Percentiles rank a stretch among this genome's conserved stretches.
These are phyloP conservation scores for Cyberlindnera xylosilytica DNA, from an alignment of 805 yeast species.

Conservation along the genomic window DNA sequence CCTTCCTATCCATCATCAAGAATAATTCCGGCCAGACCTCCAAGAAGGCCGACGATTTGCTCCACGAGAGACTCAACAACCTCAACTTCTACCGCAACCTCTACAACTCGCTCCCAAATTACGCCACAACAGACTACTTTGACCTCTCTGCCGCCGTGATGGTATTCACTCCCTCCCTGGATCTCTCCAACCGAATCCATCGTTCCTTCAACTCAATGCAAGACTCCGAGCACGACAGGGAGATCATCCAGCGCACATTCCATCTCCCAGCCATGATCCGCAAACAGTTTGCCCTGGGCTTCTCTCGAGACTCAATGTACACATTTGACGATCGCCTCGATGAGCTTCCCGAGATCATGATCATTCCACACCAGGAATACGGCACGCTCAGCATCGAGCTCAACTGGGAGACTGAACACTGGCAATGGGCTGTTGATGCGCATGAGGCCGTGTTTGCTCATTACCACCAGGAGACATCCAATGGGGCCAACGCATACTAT, in stretches of 20 bases:
- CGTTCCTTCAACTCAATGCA: constrained; percentile 27
- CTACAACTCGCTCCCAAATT: constrained; percentile 39
- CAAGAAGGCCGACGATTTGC: no score
- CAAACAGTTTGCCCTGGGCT: constrained; percentile 10
- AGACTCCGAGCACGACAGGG: constrained; percentile 50
- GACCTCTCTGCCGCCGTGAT: constrained; percentile 52
- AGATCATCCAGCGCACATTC: constrained; percentile 35
- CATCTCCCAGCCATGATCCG: constrained; percentile 9
- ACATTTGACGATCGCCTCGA: no score
- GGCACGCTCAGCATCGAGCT: no score
- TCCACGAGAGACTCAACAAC: no score
- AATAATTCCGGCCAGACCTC: not conserved
- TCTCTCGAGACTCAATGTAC: no score
- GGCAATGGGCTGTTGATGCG: constrained; percentile 41
- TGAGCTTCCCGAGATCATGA: no score
- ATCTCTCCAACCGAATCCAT: no score
- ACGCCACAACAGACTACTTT: constrained; percentile 28
- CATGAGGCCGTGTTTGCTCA: constrained; percentile 36
- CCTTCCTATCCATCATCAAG: no score
- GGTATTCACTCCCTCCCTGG: no score
- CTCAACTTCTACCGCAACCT: constrained; percentile 26
- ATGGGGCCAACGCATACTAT: no score
- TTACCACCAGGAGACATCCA: constrained; percentile 19
- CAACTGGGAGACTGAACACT: constrained; percentile 32
- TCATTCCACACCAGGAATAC: no score